These are phyloP conservation scores for Mycena metata DNA, from an alignment of 768 basidiomycete genomes.

Conservation along the genomic window DNA sequence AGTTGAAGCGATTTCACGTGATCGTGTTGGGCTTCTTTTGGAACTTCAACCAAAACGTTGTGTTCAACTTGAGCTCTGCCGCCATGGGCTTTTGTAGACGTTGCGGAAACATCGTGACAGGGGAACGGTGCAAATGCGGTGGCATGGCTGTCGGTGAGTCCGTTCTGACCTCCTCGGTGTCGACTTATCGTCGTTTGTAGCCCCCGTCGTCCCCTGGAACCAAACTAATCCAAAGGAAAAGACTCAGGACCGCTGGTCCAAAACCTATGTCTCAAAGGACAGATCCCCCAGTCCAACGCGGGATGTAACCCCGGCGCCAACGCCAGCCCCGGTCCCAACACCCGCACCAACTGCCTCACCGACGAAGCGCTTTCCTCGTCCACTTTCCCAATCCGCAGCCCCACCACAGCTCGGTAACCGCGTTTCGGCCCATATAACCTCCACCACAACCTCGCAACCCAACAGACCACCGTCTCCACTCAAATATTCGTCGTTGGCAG, in stretches of 20 bases:
- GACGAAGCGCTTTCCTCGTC: constrained; percentile 65
- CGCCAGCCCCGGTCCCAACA: constrained; percentile 26
- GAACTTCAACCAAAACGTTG: too few relatives aligned
- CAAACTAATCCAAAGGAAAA: constrained; percentile 56
- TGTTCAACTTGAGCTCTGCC: too few relatives aligned
- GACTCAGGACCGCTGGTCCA: constrained; percentile 80
- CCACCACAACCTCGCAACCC: constrained; percentile 56
- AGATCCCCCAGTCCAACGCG: constrained; percentile 57
- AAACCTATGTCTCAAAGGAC: constrained; percentile 77
- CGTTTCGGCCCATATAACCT: constrained; percentile 70
- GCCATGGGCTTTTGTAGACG: constrained; percentile 88
- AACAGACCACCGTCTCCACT: constrained; percentile 69
- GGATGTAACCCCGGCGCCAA: constrained; percentile 37
- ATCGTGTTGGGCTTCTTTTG: too few relatives aligned
- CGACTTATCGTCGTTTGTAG: constrained; percentile 50
- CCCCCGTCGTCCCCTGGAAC: constrained; percentile 79
- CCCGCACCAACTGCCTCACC: constrained; percentile 45
- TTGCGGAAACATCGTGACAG: constrained; percentile 86
- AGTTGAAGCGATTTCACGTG: too few relatives aligned
- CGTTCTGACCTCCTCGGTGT: constrained; percentile 1
- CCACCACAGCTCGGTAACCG: constrained; percentile 57
- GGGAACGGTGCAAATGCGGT: constrained; percentile 83
- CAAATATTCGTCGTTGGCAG: constrained; percentile 63
- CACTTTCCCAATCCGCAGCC: constrained; percentile 50
- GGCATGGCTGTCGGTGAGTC: constrained; percentile 82